phyloP scores from a whole-genome alignment of 208 protist genomes.

The Wallacemonas sp. region DNA sequence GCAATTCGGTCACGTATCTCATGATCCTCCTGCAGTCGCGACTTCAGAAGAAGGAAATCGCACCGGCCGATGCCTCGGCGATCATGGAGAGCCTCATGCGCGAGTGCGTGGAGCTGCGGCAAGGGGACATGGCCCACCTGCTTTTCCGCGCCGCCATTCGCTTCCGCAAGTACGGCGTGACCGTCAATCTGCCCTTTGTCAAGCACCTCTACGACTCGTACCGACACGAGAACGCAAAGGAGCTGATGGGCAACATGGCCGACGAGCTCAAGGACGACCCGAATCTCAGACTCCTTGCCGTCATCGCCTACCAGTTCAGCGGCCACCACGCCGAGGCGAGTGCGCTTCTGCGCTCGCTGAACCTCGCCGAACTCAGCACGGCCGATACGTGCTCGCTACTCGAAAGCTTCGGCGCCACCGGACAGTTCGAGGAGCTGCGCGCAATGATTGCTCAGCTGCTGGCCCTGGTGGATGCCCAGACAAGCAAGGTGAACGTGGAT shows the following conservation, averaged over 20 bases:
- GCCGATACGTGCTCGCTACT: slow-evolving; percentile 70
- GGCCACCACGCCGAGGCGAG: slow-evolving; percentile 39
- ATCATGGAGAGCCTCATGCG: slow-evolving; percentile 86
- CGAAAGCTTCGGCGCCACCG: slow-evolving; percentile 65
- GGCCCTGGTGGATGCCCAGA: neutral
- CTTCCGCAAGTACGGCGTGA: slow-evolving; percentile 87
- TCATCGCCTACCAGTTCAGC: slow-evolving; percentile 74
- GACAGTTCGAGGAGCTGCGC: slow-evolving; percentile 51
- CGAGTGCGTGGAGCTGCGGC: slow-evolving; percentile 88
- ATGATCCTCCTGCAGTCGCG: slow-evolving; percentile 89
- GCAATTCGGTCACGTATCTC: slow-evolving; percentile 89
- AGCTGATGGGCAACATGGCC: slow-evolving; percentile 85
- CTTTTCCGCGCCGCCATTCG: slow-evolving; percentile 89
- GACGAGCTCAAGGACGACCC: slow-evolving; percentile 69
- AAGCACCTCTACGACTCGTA: slow-evolving; percentile 88
- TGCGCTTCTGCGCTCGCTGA: slow-evolving; percentile 49
- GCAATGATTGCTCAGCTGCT: slow-evolving; percentile 32
- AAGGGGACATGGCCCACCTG: slow-evolving; percentile 90
- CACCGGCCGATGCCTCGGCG: slow-evolving; percentile 61
- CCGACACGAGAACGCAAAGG: slow-evolving; percentile 66
- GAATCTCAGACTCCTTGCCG: slow-evolving; percentile 58
- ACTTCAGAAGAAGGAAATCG: slow-evolving; percentile 79
- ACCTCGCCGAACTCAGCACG: slow-evolving; percentile 39
- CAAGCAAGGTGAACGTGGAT: slow-evolving; percentile 33
- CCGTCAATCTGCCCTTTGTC: slow-evolving; percentile 57